These are phyloP conservation scores for Yamadazyma tumulicola DNA, from an alignment of 805 yeast species.

Conservation along the genomic window DNA sequence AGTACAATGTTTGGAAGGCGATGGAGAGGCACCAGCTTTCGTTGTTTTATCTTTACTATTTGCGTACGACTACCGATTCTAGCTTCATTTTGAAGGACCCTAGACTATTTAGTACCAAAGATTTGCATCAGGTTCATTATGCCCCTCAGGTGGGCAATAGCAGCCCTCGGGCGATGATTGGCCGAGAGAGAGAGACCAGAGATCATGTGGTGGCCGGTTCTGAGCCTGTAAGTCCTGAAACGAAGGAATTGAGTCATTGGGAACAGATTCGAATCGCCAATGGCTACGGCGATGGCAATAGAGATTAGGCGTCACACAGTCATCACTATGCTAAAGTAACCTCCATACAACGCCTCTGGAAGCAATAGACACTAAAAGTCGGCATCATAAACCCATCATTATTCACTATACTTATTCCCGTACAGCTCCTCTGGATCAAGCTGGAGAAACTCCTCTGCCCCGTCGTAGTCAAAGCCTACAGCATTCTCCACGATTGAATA, in stretches of 20 bases:
- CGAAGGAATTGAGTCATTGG: slow-evolving; percentile 23
- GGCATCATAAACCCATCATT: too few species aligned
- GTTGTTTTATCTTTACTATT: slow-evolving; percentile 45
- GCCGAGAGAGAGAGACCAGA: slow-evolving; percentile 2
- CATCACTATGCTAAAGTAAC: too few species aligned
- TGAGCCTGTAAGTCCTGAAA: slow-evolving; percentile 1
- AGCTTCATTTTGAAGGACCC: slow-evolving; percentile 57
- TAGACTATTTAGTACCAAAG: slow-evolving; percentile 23
- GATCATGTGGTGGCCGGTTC: too few species aligned
- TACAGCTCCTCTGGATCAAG: not conserved
- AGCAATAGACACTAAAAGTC: too few species aligned
- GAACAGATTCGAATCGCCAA: slow-evolving; percentile 31
- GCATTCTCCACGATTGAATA: slow-evolving; percentile 5
- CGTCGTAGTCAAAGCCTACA: not conserved
- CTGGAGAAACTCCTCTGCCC: not conserved
- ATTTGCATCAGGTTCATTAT: slow-evolving; percentile 28
- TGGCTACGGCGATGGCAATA: slow-evolving; percentile 8
- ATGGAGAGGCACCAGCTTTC: slow-evolving; percentile 35
- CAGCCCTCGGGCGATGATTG: not conserved
- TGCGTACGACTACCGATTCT: slow-evolving; percentile 49
- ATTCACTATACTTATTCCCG: too few species aligned
- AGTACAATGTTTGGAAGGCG: slow-evolving; percentile 30
- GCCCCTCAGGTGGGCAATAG: slow-evolving; percentile 13
- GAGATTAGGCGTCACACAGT: too few species aligned
- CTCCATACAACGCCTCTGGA: too few species aligned